A percentile compares a stretch with the other conserved stretches of the same genome.
These are phyloP conservation scores for Penicillium sp. DNA, from an alignment of 2,329 filamentous ascomycete genomes.

Conservation along the genomic window DNA sequence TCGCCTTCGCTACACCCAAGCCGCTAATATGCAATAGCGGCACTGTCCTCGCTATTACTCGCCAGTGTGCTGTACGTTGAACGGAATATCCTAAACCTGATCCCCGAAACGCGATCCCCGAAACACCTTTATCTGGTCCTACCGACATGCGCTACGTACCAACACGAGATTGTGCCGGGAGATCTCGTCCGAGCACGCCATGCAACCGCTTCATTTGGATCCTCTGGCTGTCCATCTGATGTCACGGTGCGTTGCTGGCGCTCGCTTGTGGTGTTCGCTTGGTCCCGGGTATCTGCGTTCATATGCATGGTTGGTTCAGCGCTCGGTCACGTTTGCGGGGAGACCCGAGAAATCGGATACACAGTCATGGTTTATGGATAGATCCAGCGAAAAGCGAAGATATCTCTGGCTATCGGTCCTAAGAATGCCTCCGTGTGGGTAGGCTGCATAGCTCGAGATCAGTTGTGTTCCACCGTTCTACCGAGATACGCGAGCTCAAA, in stretches of 20 bases:
- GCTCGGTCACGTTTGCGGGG: background rate
- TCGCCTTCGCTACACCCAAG: constrained; percentile 3
- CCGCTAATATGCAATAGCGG: constrained; percentile 1
- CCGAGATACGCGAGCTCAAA: background rate
- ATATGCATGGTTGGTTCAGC: constrained; percentile 1
- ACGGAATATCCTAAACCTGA: background rate
- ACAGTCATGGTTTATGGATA: background rate
- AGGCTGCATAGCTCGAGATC: background rate
- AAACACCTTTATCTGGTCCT: background rate
- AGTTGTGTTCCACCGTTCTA: background rate
- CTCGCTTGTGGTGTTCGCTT: background rate
- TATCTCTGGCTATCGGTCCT: background rate
- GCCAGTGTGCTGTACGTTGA: background rate
- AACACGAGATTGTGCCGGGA: background rate
- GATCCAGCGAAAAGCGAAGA: background rate
- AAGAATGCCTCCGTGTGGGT: no score
- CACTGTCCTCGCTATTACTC: background rate
- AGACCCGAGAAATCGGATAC: background rate
- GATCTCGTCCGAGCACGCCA: constrained; percentile 2
- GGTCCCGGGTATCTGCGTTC: background rate
- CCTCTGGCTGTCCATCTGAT: background rate
- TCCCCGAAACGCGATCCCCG: background rate
- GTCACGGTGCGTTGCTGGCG: background rate
- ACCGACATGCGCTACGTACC: background rate
- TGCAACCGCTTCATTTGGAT: background rate